A percentile compares a stretch with the other conserved stretches of the same genome.
Conservation (phyloP, 352 stramenopile species). For the Phytopythium boreale region DNA sequence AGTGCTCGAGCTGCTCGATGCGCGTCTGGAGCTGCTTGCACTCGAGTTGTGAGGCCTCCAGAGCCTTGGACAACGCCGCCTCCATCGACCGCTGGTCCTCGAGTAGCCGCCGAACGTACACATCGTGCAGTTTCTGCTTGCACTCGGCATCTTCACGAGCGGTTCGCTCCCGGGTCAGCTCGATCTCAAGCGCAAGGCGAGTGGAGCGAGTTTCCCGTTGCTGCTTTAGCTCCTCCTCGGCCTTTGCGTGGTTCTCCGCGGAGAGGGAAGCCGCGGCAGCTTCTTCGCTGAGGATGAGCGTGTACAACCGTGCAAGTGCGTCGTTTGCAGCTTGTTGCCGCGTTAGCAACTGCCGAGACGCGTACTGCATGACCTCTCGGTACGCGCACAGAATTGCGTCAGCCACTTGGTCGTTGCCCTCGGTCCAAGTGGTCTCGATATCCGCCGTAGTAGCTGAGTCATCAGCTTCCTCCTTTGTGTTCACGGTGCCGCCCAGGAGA, state of each 20-base stretch:
- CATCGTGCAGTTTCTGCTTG: slow-evolving; percentile 38
- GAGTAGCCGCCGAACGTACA: slow-evolving; percentile 37
- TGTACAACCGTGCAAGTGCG: slow-evolving; percentile 21
- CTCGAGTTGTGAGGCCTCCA: slow-evolving; percentile 38
- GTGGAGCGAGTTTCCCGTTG: background rate
- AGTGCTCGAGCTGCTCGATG: slow-evolving; percentile 40
- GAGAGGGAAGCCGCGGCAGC: background rate
- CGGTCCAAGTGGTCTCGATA: slow-evolving; percentile 16
- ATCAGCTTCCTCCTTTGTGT: background rate
- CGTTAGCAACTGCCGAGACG: slow-evolving; percentile 30
- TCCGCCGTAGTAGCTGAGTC: slow-evolving; percentile 6
- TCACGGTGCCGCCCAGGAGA: background rate
- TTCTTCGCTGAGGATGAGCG: slow-evolving; percentile 16
- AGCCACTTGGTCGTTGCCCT: slow-evolving; percentile 43
- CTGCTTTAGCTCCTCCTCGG: background rate
- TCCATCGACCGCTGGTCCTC: slow-evolving; percentile 60
- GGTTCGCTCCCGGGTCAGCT: slow-evolving; percentile 25
- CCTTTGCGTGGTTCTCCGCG: background rate
- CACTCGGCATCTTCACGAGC: slow-evolving; percentile 29
- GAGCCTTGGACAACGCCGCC: slow-evolving; percentile 25
- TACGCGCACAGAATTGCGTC: slow-evolving; percentile 55
- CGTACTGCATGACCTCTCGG: slow-evolving; percentile 51
- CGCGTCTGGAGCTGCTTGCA: slow-evolving; percentile 27
- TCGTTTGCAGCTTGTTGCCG: slow-evolving; percentile 23
- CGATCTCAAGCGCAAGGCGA: slow-evolving; percentile 32